Base-by-base conservation (phyloP, 352 stramenopile genomes). In the Phytophthora litchii region DNA sequence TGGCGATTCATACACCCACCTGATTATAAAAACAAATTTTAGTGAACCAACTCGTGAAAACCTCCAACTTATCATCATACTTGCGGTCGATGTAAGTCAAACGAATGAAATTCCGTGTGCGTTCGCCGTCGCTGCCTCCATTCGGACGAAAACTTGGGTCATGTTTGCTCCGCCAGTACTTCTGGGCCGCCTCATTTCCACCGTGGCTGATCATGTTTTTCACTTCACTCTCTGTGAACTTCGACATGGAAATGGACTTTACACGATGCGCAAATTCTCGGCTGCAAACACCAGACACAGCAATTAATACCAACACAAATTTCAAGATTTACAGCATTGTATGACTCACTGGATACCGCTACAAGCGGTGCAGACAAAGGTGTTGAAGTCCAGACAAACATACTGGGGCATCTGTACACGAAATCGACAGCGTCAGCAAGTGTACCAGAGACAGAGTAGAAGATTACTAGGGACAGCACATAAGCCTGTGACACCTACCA, bases 201-300 rank as follows among this genome's bases (percentile, higher is more conserved):
- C 89, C 91, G 47, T 83, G 78, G 60, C 94, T 92, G 45, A 96
- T 60, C 64, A 96, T 85, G 52, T 88, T 94, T 52, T 91, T 92
- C 20, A 97, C 83, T 48, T 98, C 92, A 9, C 86, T 90, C 50
- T 97, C 88, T 4, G 91, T 91, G 54, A 97, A 98, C 59, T 95
- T 97, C 48, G 91, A 96, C 80, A 97, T 95, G 49, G 90, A 97
- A 64, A 98, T 95, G 51, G 88, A 97, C 66, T 98, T 98, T 52
- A 98, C 88, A 13, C 92, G 86, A 55, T 98, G 92, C 6, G 83
- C 88, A 67, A 98, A 98, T 68, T 97, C 91, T 19, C 92, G 88
- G 53, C 88, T 94, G 52, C 29, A 16, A 43, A 56, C 4, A 41
- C 1, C 9, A 54, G 1, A 34, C 9, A 27, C 35, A 64, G 16